Conservation (phyloP, 148 eudicot species). For the Hydrangea macrophylla region DNA sequence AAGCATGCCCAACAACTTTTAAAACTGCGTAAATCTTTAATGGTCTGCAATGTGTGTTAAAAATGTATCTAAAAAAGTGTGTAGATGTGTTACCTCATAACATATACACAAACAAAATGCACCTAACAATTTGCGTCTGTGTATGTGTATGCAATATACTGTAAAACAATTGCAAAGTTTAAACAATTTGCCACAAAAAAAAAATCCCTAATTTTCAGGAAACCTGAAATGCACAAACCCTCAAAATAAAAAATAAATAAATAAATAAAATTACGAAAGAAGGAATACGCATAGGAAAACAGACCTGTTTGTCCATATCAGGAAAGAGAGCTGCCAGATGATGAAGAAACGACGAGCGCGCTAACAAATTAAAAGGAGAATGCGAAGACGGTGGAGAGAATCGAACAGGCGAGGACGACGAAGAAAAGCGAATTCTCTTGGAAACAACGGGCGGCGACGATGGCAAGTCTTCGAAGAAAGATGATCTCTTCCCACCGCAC, state of each 20-base stretch:
- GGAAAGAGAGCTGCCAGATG: conserved; percentile 62
- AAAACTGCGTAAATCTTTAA: no score
- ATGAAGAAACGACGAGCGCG: conserved; percentile 42
- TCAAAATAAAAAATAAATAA: not conserved
- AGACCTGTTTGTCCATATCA: conserved; percentile 72
- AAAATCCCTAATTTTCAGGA: no score
- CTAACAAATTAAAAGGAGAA: conserved; percentile 6
- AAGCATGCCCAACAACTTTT: no score
- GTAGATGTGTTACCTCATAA: no score
- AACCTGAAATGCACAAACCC: not conserved
- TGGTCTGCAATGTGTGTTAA: no score
- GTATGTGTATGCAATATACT: no score
- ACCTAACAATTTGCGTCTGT: no score
- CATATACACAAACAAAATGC: no score
- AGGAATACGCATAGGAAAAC: no score
- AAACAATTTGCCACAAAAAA: no score
- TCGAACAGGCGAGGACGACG: conserved; percentile 57
- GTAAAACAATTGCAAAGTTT: no score
- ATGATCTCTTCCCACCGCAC: conserved; percentile 90
- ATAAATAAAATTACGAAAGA: not conserved
- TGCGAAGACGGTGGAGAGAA: conserved; percentile 34
- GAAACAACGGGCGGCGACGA: conserved; percentile 49
- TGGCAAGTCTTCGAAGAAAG: conserved; percentile 69
- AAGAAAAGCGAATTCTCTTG: conserved; percentile 48
- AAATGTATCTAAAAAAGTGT: no score